A percentile compares a stretch with the other conserved stretches of the same genome.
phyloP scores from a whole-genome alignment of 2,329 filamentous ascomycete species.

The Cladosporium sp. region DNA sequence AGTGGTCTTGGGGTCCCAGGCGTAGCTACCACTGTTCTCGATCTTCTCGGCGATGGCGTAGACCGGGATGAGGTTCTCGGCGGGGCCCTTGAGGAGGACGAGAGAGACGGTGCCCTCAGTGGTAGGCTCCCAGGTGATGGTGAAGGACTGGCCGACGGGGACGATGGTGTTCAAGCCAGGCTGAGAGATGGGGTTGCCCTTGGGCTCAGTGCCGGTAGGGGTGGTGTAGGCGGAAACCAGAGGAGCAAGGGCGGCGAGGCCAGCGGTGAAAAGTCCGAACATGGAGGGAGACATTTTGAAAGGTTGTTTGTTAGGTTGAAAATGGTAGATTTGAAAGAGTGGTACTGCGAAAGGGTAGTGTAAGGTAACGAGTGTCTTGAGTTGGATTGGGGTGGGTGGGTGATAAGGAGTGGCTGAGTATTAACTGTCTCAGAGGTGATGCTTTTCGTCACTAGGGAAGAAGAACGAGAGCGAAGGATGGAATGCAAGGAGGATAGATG shows the following conservation, averaged over 20 bases:
- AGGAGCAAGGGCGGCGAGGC: slow-evolving; percentile 52
- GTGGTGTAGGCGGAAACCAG: slow-evolving; percentile 49
- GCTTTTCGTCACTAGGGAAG: background rate
- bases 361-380: slow-evolving; percentile 25
- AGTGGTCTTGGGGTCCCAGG: slow-evolving; percentile 53
- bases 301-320: slow-evolving; percentile 8
- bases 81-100: slow-evolving; percentile 60
- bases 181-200: slow-evolving; percentile 56
- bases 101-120: slow-evolving; percentile 55
- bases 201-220: slow-evolving; percentile 34
- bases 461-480: background rate
- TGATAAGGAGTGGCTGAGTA: slow-evolving; percentile 32
- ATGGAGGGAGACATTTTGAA: slow-evolving; percentile 31
- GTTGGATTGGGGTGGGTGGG: slow-evolving; percentile 13
- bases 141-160: slow-evolving; percentile 56
- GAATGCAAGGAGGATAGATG: slow-evolving; percentile 1
- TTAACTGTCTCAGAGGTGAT: slow-evolving; percentile 23
- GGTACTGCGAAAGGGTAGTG: background rate
- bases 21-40: slow-evolving; percentile 56
- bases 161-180: slow-evolving; percentile 56
- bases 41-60: slow-evolving; percentile 54
- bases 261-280: slow-evolving; percentile 54
- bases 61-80: slow-evolving; percentile 54
- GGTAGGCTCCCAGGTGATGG: slow-evolving; percentile 59
- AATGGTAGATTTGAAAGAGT: background rate